Evolutionary conservation across 208 protist species (phyloP).

Genomic region (Herpetomonas samuelpessoai): DNA sequence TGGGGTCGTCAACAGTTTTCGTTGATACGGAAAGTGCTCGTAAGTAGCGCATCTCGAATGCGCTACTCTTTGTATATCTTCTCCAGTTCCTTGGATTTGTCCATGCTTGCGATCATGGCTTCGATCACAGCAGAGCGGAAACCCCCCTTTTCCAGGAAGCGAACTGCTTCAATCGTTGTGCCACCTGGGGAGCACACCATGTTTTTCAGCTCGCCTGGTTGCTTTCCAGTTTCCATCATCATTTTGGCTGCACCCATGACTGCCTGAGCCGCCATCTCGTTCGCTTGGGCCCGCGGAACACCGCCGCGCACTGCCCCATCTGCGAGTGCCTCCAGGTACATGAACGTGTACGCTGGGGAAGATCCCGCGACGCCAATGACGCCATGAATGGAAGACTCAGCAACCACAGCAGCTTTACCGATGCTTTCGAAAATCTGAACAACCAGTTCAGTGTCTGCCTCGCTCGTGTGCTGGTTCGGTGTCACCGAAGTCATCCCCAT

Average conservation of each 20-base stretch:
- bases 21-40: no score
- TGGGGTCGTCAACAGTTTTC: no score
- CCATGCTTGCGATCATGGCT: conserved; percentile 88
- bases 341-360: conserved; percentile 95
- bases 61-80: conserved; percentile 24
- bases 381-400: conserved; percentile 83
- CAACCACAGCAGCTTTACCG: conserved; percentile 60
- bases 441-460: conserved; percentile 38
- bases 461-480: conserved; percentile 32
- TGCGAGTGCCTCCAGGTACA: conserved; percentile 96
- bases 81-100: conserved; percentile 88
- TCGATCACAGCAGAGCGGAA: conserved; percentile 91
- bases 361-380: conserved; percentile 95
- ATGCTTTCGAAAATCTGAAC: conserved; percentile 65
- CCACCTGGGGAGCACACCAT: conserved; percentile 93
- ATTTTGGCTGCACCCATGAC: conserved; percentile 92
- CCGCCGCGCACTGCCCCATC: conserved; percentile 94
- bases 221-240: conserved; percentile 71
- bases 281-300: conserved; percentile 78
- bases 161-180: conserved; percentile 95
- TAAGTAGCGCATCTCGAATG: no score
- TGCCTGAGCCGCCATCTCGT: conserved; percentile 91
- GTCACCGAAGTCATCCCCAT: conserved; percentile 69
- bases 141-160: conserved; percentile 88
- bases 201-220: conserved; percentile 86